These are phyloP conservation scores for Sugiyamaella castrensis DNA, from an alignment of 1,139 yeast genomes.

Conservation along the genomic window DNA sequence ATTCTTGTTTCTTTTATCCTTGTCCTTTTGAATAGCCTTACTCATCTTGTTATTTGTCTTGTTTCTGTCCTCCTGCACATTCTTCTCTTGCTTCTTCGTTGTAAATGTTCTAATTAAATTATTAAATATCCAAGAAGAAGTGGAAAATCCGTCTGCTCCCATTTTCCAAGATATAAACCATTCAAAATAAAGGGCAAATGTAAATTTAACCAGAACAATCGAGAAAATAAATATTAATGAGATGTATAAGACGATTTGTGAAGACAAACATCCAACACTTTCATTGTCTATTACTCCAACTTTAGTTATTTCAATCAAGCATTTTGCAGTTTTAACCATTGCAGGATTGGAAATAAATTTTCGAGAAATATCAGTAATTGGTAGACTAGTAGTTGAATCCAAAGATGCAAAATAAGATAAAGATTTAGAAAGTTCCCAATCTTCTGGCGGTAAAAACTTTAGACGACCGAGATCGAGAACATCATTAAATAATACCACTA, in stretches of 20 bases:
- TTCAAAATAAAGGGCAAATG: conserved; percentile 80
- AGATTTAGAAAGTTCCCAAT: conserved; percentile 40
- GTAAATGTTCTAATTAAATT: background rate
- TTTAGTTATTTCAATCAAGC: conserved; percentile 73
- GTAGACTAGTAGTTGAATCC: conserved; percentile 4
- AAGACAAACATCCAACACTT: conserved; percentile 81
- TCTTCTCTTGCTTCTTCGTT: conserved; percentile 11
- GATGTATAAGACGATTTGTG: conserved; percentile 62
- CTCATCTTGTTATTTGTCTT: background rate
- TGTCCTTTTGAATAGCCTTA: background rate
- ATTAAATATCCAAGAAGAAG: conserved; percentile 3
- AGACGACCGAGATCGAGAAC: conserved; percentile 74
- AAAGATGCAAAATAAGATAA: conserved; percentile 12
- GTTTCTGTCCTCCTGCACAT: background rate
- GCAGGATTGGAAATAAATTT: conserved; percentile 4
- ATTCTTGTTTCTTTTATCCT: too few relatives aligned
- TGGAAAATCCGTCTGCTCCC: conserved; percentile 9
- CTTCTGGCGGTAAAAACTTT: conserved; percentile 61
- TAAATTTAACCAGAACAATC: conserved; percentile 63
- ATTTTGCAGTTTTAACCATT: conserved; percentile 61
- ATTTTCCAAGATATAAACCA: conserved; percentile 49
- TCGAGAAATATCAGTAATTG: conserved; percentile 6
- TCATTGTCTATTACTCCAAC: conserved; percentile 81
- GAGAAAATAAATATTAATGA: conserved; percentile 75
- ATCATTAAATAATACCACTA: conserved; percentile 75